Evolutionary conservation across 2,329 filamentous ascomycete species (phyloP), one percentile per base, ranked within the genome.

Genomic region (Calonectria crousiana): DNA sequence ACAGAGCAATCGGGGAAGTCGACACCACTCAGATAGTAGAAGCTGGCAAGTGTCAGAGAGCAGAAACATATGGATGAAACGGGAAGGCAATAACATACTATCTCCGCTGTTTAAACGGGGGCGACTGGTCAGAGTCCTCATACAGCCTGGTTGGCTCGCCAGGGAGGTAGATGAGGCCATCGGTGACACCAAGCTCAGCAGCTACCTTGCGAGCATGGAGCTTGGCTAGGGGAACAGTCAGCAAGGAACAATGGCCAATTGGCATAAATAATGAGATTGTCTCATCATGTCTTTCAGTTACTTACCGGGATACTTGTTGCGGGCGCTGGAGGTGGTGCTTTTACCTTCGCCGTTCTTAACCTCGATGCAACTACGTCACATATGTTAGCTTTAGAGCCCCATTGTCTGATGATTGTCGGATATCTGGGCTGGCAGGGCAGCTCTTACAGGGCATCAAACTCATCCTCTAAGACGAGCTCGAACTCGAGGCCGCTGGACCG

Each of bases 121-220:
- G 89, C 0, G 87, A 87, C 83, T 89, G 88, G 77, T 92, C 90
- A 11, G 90, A 92, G 83, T 92, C 89, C 78, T 91, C 90, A 77
- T 88, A 91, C n/a, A 84, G 84, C 23, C 83, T 82, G 34, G 88
- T 87, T 2, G 86, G 82, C 77, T 90, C 87, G 28, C 90, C 90
- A 0, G 88, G 88, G 20, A 92, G 85, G 79, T 88, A 92, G 79
- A 92, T 86, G 79, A 92, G 84, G 72, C 90, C 90, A 75, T 87
- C 83, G 34, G 84, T 81, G 60, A 86, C 85, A 13, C 84, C 87
- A 18, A 92, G 86, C 78, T 90, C 86, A 30, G 86, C 84, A 52
- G 86, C 89, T 20, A 92, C 90, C 79, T 90, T 91, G 73, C 86
- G 85, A n/a, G 89, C 90, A 78, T 92, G 90, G 52, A 86, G 82